phyloP scores from a whole-genome alignment of 192 early-diverging fungal species.

The Borealophlyctis nickersoniae region DNA sequence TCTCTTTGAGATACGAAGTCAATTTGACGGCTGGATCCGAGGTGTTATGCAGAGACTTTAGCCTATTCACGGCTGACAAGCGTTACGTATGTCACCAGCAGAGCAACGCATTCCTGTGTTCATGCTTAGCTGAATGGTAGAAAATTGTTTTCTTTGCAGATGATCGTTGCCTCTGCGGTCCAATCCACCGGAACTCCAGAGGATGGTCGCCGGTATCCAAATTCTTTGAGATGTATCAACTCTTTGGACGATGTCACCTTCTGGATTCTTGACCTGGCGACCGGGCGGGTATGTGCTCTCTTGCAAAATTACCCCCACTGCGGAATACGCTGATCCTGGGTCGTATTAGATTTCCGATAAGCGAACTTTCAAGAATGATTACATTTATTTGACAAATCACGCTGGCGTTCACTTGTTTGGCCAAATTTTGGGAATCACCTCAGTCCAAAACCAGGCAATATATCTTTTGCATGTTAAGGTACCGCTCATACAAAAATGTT shows the following conservation, averaged over 20 bases:
- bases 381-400: conserved; percentile 62
- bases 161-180: conserved; percentile 59
- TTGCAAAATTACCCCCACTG: background rate
- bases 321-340: conserved; percentile 7
- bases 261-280: conserved; percentile 56
- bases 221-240: conserved; percentile 46
- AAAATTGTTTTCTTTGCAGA: conserved; percentile 29
- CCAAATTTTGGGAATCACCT: conserved; percentile 61
- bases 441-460: conserved; percentile 69
- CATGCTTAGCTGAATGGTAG: background rate
- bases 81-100: conserved; percentile 40
- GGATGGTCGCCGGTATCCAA: conserved; percentile 30
- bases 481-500: background rate
- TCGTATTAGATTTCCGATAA: conserved; percentile 52
- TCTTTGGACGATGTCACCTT: conserved; percentile 65
- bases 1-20: conserved; percentile 36
- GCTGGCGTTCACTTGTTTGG: conserved; percentile 65
- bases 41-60: conserved; percentile 61
- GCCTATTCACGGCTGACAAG: conserved; percentile 55
- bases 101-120: background rate
- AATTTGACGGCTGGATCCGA: conserved; percentile 38
- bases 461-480: conserved; percentile 64
- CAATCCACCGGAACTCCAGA: background rate
- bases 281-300: conserved; percentile 48
- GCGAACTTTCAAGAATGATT: conserved; percentile 54